Conservation (phyloP, 805 yeast genomes). For the Suhomyces sp. region DNA sequence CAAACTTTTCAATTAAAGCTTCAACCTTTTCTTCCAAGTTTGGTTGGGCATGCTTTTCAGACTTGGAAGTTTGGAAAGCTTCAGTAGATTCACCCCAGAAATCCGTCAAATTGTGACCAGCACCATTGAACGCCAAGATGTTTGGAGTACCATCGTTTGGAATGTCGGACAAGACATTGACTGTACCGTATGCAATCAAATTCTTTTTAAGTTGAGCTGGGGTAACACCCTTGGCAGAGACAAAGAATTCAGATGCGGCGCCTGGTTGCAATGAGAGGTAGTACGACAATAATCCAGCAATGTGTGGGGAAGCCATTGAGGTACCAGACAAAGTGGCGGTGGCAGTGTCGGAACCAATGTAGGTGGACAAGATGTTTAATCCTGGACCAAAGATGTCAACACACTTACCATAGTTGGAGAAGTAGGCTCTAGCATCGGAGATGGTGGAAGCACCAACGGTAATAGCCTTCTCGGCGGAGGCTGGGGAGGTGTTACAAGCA, state of each 20-base stretch:
- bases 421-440: constrained; percentile 47
- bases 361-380: constrained; percentile 54
- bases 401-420: constrained; percentile 54
- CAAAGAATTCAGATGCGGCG: constrained; percentile 46
- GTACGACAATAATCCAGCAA: constrained; percentile 56
- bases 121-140: constrained; percentile 61
- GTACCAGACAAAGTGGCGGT: constrained; percentile 59
- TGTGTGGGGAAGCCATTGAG: constrained; percentile 64
- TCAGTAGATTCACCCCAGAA: constrained; percentile 43
- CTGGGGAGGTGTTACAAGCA: constrained; percentile 61
- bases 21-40: constrained; percentile 21
- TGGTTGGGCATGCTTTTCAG: constrained; percentile 2
- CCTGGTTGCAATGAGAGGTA: constrained; percentile 57
- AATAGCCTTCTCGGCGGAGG: constrained; percentile 54
- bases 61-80: background rate
- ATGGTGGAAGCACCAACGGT: constrained; percentile 52
- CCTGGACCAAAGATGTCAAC: constrained; percentile 59
- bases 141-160: constrained; percentile 52
- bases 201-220: constrained; percentile 56
- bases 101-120: constrained; percentile 50
- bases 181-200: constrained; percentile 52
- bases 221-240: constrained; percentile 42
- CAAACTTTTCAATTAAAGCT: constrained; percentile 19
- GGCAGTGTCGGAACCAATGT: constrained; percentile 51
- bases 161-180: constrained; percentile 45